Percentiles rank a stretch among this genome's conserved stretches.
These are phyloP conservation scores for Mesotaenium endlicherianum DNA, from an alignment of 139 green algal species.

Conservation along the genomic window DNA sequence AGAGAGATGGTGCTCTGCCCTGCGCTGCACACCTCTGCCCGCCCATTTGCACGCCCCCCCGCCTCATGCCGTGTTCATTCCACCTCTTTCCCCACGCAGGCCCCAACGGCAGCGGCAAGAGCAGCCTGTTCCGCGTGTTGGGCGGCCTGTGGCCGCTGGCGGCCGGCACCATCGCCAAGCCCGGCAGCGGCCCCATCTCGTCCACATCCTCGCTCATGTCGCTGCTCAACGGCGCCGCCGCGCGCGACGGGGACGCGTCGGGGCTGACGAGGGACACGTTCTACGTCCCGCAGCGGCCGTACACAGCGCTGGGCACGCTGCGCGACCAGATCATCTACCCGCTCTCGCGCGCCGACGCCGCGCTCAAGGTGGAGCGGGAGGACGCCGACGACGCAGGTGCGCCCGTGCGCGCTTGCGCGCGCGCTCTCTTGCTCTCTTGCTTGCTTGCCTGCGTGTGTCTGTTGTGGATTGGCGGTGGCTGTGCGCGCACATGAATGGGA, in stretches of 20 bases:
- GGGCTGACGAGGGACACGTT: slow-evolving; percentile 52
- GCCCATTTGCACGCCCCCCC: background rate
- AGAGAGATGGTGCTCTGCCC: no score
- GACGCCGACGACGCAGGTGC: background rate
- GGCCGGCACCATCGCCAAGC: slow-evolving; percentile 65
- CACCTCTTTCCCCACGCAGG: slow-evolving; percentile 4
- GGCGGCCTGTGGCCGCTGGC: slow-evolving; percentile 56
- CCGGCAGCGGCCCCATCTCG: slow-evolving; percentile 33
- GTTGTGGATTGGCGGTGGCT: no score
- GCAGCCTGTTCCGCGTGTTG: slow-evolving; percentile 56
- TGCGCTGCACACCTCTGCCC: background rate
- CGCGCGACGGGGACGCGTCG: background rate
- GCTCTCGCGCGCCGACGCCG: slow-evolving; percentile 15
- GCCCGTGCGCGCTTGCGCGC: background rate
- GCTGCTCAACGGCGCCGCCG: background rate
- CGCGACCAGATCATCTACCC: slow-evolving; percentile 85
- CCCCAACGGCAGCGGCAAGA: slow-evolving; percentile 56
- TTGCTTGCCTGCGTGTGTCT: no score
- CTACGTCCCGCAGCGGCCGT: slow-evolving; percentile 91
- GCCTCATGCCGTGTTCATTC: background rate
- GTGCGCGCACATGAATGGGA: no score
- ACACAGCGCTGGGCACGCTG: slow-evolving; percentile 89
- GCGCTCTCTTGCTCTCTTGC: background rate
- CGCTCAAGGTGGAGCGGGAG: background rate
- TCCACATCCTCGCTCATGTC: background rate